phyloP scores from a whole-genome alignment of 768 basidiomycete species.

The Leccinum boreale region DNA sequence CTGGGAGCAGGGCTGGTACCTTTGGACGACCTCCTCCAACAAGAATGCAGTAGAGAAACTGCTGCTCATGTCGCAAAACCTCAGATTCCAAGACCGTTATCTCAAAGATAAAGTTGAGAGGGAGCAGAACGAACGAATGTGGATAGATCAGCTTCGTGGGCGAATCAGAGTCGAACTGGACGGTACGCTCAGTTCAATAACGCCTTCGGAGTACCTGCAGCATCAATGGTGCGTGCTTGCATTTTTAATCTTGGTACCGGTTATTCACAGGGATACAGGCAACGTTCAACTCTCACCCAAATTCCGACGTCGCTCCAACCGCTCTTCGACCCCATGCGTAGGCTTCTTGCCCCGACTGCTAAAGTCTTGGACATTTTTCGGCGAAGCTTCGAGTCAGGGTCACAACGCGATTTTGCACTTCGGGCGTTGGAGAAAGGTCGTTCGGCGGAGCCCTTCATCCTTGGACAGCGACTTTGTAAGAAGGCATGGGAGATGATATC shows the following conservation, averaged over 20 bases:
- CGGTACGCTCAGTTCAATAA: conserved; percentile 28
- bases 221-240: conserved; percentile 38
- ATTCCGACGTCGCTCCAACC: conserved; percentile 57
- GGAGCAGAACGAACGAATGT: conserved; percentile 49
- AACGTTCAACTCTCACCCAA: conserved; percentile 51
- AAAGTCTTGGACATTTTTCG: conserved; percentile 49
- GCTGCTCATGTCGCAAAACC: conserved; percentile 54
- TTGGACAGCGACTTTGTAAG: conserved; percentile 38
- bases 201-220: conserved; percentile 20
- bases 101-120: conserved; percentile 35
- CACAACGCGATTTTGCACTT: conserved; percentile 52
- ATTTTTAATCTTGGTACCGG: not conserved
- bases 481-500: conserved; percentile 39
- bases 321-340: conserved; percentile 48
- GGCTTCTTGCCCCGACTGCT: conserved; percentile 55
- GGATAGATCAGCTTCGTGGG: conserved; percentile 28
- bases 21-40: conserved; percentile 60
- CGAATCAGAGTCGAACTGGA: conserved; percentile 24
- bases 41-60: conserved; percentile 54
- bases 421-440: conserved; percentile 64
- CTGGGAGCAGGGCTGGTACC: conserved; percentile 76
- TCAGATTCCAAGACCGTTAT: conserved; percentile 44
- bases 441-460: conserved; percentile 54
- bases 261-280: conserved; percentile 29
- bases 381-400: conserved; percentile 55